Base-by-base conservation (phyloP, 2,329 filamentous ascomycete genomes). In the Nemania bipapillata region DNA sequence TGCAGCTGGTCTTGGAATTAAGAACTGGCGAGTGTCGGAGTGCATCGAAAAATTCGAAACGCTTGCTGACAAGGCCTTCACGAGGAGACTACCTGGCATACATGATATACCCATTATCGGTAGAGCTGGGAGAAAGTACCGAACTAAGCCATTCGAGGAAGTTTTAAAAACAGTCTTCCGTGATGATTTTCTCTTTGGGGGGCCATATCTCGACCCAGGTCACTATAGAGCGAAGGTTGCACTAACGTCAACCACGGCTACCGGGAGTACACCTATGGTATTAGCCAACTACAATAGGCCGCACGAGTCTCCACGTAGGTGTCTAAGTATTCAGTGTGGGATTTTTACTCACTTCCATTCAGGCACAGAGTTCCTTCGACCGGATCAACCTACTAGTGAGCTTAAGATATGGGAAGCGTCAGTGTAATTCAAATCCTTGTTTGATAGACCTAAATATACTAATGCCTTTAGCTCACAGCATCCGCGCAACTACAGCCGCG, bases 41-140 rank as follows among this genome's bases (percentile, higher is more conserved):
- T 56, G 53, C 11, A 56, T 56, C 37, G 53, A 56, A n/a, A 15
- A 56, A 2, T 56, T 56, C 22, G 53, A 56, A 40, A 20, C 12
- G 3, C 35, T 56, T 28, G 37, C 32, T 26, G n/a, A 56, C 11
- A 17, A 56, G 28, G 53, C 53, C 8, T 56, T 56, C 15, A 56
- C 53, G n/a, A 35, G 53, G 7, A 35, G 53, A 7, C 17, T 20
- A 17, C 8, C 17, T 40, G 37, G 37, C 37, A 40, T 40, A 40
- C 37, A 40, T 17, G 37, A 40, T 17, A 40, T 40, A 40, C 37
- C 37, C 8, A 15, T 40, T 17, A 40, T 40, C 17, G 37, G 37
- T 4, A 40, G 37, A 40, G 37, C 37, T 15, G 37, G 37, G 11
- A 40, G 12, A 3, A 40, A 42, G 24, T 56, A 56, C 35, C 32